A percentile compares a stretch with the other conserved stretches of the same genome.
Conservation (phyloP, 208 protist species). For the Porcisia deanei region DNA sequence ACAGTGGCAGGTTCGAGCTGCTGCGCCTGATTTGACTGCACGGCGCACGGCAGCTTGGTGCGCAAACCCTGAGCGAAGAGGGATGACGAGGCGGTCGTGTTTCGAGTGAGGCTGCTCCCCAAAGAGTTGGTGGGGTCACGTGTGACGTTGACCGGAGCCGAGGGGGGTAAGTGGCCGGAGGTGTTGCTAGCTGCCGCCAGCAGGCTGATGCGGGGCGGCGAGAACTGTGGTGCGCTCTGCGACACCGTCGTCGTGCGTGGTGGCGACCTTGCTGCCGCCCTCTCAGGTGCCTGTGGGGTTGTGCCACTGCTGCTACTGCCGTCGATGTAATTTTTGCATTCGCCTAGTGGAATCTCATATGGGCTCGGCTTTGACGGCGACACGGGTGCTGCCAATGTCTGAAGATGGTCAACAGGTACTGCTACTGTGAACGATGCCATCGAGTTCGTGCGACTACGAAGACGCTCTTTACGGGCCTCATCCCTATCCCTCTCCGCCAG, state of each 20-base stretch:
- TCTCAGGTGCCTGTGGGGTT: background rate
- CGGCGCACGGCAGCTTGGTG: conserved; percentile 5
- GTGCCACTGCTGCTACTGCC: background rate
- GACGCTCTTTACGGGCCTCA: background rate
- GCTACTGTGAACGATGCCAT: background rate
- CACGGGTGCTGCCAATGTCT: conserved; percentile 2
- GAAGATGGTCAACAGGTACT: background rate
- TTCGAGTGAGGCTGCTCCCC: background rate
- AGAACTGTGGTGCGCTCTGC: background rate
- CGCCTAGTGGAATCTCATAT: background rate
- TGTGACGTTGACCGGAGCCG: background rate
- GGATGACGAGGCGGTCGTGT: background rate
- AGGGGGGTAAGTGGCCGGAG: background rate
- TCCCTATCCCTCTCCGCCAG: conserved; percentile 16
- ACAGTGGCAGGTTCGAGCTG: background rate
- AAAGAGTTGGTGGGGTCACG: background rate
- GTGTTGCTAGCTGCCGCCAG: background rate
- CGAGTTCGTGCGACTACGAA: conserved; percentile 6
- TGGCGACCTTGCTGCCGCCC: background rate
- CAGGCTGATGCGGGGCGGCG: background rate
- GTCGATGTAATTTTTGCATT: background rate
- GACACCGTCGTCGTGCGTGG: background rate
- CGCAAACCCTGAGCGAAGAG: conserved; percentile 14
- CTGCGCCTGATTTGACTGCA: conserved; percentile 1
- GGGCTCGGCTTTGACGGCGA: background rate